Evolutionary conservation across 352 stramenopile genomes (phyloP).

Genomic region (Pythium aquatile): DNA sequence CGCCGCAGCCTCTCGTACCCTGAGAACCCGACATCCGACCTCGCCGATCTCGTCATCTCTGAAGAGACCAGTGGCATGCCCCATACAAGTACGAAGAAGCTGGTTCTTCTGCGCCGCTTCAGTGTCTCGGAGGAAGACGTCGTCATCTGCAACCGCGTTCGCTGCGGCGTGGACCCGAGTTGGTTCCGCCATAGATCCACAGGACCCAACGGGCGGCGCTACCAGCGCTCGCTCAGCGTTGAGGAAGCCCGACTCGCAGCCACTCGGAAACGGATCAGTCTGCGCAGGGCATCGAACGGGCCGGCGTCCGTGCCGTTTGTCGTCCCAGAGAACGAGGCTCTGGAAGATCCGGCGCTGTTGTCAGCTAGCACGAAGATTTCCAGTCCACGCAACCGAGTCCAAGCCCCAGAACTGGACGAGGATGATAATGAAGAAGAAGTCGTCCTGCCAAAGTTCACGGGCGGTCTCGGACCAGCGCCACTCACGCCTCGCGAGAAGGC

Average conservation of each 20-base stretch:
- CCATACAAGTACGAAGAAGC: conserved; percentile 43
- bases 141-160: conserved; percentile 70
- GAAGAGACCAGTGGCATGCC: conserved; percentile 37
- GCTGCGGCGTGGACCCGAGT: conserved; percentile 48
- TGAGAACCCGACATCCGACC: conserved; percentile 58
- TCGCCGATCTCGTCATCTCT: conserved; percentile 46
- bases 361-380: conserved; percentile 1
- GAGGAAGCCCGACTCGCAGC: conserved; percentile 44
- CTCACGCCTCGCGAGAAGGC: conserved; percentile 60
- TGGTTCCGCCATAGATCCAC: conserved; percentile 39
- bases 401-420: not conserved
- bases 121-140: conserved; percentile 64
- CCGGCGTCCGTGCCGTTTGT: conserved; percentile 2
- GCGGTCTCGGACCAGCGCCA: not conserved
- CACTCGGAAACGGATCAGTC: conserved; percentile 32
- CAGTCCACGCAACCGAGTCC: not conserved
- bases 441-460: not conserved
- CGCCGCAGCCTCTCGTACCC: conserved; percentile 53
- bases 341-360: conserved; percentile 13
- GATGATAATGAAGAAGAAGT: conserved; percentile 9
- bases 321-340: conserved; percentile 9
- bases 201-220: conserved; percentile 32
- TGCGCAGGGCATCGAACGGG: not conserved
- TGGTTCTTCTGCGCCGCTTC: conserved; percentile 62
- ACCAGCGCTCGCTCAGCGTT: conserved; percentile 51